Conservation (phyloP, 73 alveolate genomes). For the Paraurostyla sp. region DNA sequence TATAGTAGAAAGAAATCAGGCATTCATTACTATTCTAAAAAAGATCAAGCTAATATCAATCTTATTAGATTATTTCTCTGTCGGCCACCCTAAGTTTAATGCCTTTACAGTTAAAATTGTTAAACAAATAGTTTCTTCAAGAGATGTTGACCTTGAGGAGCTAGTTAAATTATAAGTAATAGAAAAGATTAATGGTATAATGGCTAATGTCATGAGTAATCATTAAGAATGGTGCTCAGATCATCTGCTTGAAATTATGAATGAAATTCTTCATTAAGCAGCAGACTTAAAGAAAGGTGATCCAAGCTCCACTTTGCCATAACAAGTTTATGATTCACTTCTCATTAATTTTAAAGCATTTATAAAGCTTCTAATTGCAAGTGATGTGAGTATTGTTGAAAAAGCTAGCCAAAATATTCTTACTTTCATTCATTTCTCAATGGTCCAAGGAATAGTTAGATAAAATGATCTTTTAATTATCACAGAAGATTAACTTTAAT, state of each 20-base stretch:
- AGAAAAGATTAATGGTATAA: slow-evolving; percentile 60
- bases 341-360: slow-evolving; percentile 62
- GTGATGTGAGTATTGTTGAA: slow-evolving; percentile 70
- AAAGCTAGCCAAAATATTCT: slow-evolving; percentile 72
- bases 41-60: slow-evolving; percentile 65
- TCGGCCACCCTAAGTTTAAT: slow-evolving; percentile 73
- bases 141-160: slow-evolving; percentile 63
- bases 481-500: slow-evolving; percentile 55
- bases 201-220: slow-evolving; percentile 59
- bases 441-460: slow-evolving; percentile 41
- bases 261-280: slow-evolving; percentile 71
- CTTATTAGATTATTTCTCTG: slow-evolving; percentile 71
- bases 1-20: slow-evolving; percentile 73
- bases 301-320: slow-evolving; percentile 26
- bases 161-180: slow-evolving; percentile 37
- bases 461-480: slow-evolving; percentile 35
- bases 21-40: slow-evolving; percentile 67
- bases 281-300: slow-evolving; percentile 63
- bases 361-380: slow-evolving; percentile 57
- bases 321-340: slow-evolving; percentile 53
- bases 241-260: slow-evolving; percentile 70
- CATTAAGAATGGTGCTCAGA: slow-evolving; percentile 74
- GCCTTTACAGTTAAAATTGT: slow-evolving; percentile 73
- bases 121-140: slow-evolving; percentile 57
- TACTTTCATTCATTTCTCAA: slow-evolving; percentile 70